phyloP scores from a whole-genome alignment of 2,329 filamentous ascomycete genomes.

The Monilinia laxa region DNA sequence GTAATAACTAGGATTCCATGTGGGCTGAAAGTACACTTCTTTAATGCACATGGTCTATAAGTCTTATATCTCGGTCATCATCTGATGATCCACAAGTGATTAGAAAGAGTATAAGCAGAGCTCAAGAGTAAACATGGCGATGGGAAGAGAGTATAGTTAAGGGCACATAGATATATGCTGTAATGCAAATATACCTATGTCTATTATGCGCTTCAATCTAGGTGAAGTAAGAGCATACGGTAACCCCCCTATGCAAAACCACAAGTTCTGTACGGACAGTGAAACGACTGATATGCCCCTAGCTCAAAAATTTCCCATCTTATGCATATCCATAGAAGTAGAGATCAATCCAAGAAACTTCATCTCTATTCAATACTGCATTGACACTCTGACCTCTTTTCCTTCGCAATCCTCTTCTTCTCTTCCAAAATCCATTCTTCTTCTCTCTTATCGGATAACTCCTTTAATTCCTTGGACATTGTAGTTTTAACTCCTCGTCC shows the following conservation, averaged over 20 bases:
- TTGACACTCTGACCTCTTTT: neutral
- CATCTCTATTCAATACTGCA: neutral
- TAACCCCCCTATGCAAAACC: neutral
- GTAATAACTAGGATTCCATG: neutral
- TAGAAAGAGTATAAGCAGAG: neutral
- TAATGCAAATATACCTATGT: neutral
- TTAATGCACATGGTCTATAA: neutral
- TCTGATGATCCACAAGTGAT: neutral
- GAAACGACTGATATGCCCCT: neutral
- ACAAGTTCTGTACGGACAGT: neutral
- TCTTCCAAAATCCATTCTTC: constrained; percentile 1
- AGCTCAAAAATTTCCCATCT: neutral
- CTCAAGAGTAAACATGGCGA: neutral
- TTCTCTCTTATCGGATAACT: constrained; percentile 1
- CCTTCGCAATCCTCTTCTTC: neutral
- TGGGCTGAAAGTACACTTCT: neutral
- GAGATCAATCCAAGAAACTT: neutral
- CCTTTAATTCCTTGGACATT: constrained; percentile 2
- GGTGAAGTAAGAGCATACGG: neutral
- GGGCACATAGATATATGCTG: neutral
- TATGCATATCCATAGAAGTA: neutral
- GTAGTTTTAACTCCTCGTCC: constrained; percentile 13
- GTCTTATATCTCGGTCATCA: neutral
- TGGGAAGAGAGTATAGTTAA: neutral
- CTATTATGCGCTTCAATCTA: neutral